Evolutionary conservation across 2,329 filamentous ascomycete genomes (phyloP), one percentile per base, ranked within the genome.

Genomic region (Aureobasidium sp.): DNA sequence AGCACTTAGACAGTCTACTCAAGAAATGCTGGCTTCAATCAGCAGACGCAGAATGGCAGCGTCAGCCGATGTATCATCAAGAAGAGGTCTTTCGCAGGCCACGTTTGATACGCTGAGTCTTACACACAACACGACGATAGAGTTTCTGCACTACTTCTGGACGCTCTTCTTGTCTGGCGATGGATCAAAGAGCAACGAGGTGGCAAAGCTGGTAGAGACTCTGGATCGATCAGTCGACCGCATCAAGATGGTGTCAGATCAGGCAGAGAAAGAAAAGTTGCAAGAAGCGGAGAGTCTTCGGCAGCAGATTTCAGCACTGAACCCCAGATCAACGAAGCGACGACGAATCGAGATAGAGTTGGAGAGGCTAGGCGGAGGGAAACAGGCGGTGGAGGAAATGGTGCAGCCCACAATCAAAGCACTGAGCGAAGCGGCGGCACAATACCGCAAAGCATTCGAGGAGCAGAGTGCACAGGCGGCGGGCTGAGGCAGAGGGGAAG

Each of bases 101-200:
- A 77, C 85, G 1, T 86, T 85, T 66, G 85, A 88, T 66, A 82
- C 82, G 20, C 71, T 89, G n/a, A 80, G 79, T 14, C 80, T 89
- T 61, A 96, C 93, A 0, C 91, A 97, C 72, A 92, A 92, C 59
- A 99, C 94, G 0, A 95, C 91, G 0, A 88, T 90, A 41, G 94
- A 99, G 71, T 99, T 97, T 70, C 79, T 99, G n/a, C 90, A 93
- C 69, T 95, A 97, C 73, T 99, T 99, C 78, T 99, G 93, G 93
- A 83, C 85, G 37, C 86, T 92, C 0, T 99, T 96, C 70, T 81
- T 96, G 29, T 97, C 92, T 0, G 93, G 92, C 15, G 90, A 97
- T 70, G 87, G 90, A 64, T 67, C 69, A 4, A 87, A 90, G 37
- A 90, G 90, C 0, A 81, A 82, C 45, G 93, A 99, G 75, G 81